These are phyloP conservation scores for Xylariaceae sp. DNA, from an alignment of 2,329 filamentous ascomycete genomes.

Conservation along the genomic window DNA sequence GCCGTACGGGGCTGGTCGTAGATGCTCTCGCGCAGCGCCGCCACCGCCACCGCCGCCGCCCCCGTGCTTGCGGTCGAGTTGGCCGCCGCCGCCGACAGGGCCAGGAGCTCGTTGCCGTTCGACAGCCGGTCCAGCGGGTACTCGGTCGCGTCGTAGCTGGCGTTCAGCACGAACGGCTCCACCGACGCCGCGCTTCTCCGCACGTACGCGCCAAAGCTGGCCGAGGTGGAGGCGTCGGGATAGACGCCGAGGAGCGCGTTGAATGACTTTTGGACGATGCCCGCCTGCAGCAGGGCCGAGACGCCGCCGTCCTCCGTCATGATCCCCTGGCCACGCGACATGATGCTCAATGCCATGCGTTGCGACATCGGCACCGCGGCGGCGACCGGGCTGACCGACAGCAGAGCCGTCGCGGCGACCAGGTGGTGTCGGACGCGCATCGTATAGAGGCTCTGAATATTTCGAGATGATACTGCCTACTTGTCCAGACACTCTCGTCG, in stretches of 20 bases:
- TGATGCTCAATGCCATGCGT: conserved; percentile 26
- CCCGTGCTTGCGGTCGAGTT: conserved; percentile 5
- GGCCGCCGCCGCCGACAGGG: conserved; percentile 8
- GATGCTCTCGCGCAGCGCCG: conserved; percentile 22
- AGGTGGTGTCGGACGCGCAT: too few relatives aligned
- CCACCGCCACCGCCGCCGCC: conserved; percentile 11
- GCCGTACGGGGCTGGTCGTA: conserved; percentile 24
- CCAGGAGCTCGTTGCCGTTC: conserved; percentile 22
- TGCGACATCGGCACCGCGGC: conserved; percentile 10
- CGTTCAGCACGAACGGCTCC: conserved; percentile 19
- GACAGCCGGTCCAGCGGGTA: conserved; percentile 26
- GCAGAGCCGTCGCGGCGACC: conserved; percentile 5
- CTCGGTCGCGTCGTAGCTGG: conserved; percentile 17
- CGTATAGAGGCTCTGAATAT: too few relatives aligned
- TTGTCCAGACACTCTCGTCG: too few relatives aligned
- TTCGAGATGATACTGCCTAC: too few relatives aligned
- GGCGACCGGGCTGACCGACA: conserved; percentile 4
- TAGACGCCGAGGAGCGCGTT: conserved; percentile 19
- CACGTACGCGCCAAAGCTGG: conserved; percentile 15
- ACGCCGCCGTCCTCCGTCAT: conserved; percentile 20
- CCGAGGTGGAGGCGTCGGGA: conserved; percentile 7
- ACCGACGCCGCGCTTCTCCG: conserved; percentile 19
- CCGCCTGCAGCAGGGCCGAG: conserved; percentile 24
- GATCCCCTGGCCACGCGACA: conserved; percentile 25
- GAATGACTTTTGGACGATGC: conserved; percentile 25